Percentiles rank a stretch among this genome's conserved stretches.
phyloP scores from a whole-genome alignment of 768 basidiomycete species.

The Mycena galericulata region DNA sequence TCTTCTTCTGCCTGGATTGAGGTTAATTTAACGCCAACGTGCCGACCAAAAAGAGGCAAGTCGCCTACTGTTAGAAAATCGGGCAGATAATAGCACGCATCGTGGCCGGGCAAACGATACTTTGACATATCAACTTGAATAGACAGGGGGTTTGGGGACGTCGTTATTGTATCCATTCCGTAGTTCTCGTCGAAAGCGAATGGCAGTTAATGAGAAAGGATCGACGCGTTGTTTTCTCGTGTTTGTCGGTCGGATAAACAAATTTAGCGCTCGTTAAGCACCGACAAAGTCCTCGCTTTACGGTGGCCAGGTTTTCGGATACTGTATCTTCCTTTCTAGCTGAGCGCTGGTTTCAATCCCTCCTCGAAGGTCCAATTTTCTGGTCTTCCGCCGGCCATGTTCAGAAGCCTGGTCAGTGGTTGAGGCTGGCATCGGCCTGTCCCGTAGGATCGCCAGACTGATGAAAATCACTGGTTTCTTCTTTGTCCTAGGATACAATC shows the following conservation, averaged over 20 bases:
- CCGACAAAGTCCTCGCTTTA: too few relatives aligned
- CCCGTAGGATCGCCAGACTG: neutral
- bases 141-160: neutral
- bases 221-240: too few relatives aligned
- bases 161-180: neutral
- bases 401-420: too few relatives aligned
- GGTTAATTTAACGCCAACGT: slow-evolving; percentile 7
- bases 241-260: too few relatives aligned
- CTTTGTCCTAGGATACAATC: neutral
- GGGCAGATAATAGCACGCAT: slow-evolving; percentile 76
- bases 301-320: too few relatives aligned
- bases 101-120: slow-evolving; percentile 49
- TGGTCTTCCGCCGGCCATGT: too few relatives aligned
- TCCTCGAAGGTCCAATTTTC: too few relatives aligned
- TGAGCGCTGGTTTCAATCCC: too few relatives aligned
- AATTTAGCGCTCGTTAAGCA: too few relatives aligned
- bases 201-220: too few relatives aligned
- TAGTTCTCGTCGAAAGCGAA: neutral
- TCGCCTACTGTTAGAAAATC: slow-evolving; percentile 73
- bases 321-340: too few relatives aligned
- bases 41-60: slow-evolving; percentile 2
- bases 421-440: too few relatives aligned
- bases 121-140: slow-evolving; percentile 40
- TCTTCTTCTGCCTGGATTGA: slow-evolving; percentile 74
- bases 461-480: neutral